Base-by-base conservation (phyloP, 2,329 filamentous ascomycete species). In the Neophaeococcomyces aloes region DNA sequence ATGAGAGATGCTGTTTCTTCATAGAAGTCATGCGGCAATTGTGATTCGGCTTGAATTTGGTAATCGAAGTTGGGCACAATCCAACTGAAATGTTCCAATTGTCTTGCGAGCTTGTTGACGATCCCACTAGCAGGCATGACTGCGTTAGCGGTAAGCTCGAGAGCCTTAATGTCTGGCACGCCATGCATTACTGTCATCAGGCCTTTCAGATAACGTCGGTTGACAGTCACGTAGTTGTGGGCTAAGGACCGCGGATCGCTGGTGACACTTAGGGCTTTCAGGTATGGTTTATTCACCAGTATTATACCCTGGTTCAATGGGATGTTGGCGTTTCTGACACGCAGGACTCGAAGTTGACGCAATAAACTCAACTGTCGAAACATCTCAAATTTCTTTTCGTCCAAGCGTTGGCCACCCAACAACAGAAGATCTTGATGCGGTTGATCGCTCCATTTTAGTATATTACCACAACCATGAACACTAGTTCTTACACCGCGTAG, bases 261-360 rank as follows among this genome's bases (percentile, higher is more conserved):
- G 15, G 40, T 41, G 15, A 53, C 40, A 10, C 35, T 36, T 3
- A 54, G 47, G 10, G 27, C 34, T 38, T 48, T 19, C 11, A 54
- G 42, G 14, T 25, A 38, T 17, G 45, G 48, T 33, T 54, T 54
- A 36, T 53, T 46, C 6, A 25, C 42, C 25, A 54, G 32, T 2
- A 51, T 34, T 18, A 51, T 46, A 8, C 37, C 27, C 34, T 35
- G 27, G 15, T 41, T 19, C 10, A 54, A 10, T 23, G 50, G 50
- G 14, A 48, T 25, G 32, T 54, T 54, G 25, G 48, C 27, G 33
- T 53, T 53, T 19, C 47, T 44, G 10, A 54, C 19, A 18, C 49
- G 46, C 10, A 54, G 42, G 7, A 47, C 44, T 17, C 37, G 42
- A 11, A 54, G 43, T 7, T 48, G 42, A 10, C 19, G 11, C 11